Percentiles rank a stretch among this genome's conserved stretches.
Conservation (phyloP, 2,329 filamentous ascomycete genomes). For the Amylocarpus encephaloides region DNA sequence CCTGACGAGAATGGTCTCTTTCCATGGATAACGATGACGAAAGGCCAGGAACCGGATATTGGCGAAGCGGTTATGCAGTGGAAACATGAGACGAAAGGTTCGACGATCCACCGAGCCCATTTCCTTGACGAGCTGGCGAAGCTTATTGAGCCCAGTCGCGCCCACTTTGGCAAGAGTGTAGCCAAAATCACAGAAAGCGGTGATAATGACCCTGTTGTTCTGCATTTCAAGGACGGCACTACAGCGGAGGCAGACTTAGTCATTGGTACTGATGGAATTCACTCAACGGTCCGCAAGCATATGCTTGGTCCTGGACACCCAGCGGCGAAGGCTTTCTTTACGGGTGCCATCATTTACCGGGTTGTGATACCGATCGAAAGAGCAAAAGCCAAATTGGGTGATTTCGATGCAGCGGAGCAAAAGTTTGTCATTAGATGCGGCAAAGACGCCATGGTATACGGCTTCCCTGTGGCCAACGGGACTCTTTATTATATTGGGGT, state of each 20-base stretch:
- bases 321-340: neutral
- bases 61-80: neutral
- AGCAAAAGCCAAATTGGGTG: neutral
- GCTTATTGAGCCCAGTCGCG: neutral
- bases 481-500: too few relatives aligned
- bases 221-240: neutral
- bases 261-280: neutral
- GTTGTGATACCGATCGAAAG: neutral
- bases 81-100: neutral
- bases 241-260: neutral
- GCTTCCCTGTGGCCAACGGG: neutral
- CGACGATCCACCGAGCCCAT: neutral
- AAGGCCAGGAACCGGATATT: neutral
- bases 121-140: neutral
- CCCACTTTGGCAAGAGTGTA: neutral
- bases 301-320: neutral
- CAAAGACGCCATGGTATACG: too few relatives aligned
- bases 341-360: neutral
- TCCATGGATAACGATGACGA: neutral
- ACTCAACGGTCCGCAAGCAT: neutral
- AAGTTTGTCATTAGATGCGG: too few relatives aligned
- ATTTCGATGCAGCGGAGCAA: neutral
- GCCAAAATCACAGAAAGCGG: neutral
- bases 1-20: neutral
- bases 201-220: neutral